phyloP scores from a whole-genome alignment of 2,329 filamentous ascomycete species.

The Ophiocordyceps camponoti-rufipedis region DNA sequence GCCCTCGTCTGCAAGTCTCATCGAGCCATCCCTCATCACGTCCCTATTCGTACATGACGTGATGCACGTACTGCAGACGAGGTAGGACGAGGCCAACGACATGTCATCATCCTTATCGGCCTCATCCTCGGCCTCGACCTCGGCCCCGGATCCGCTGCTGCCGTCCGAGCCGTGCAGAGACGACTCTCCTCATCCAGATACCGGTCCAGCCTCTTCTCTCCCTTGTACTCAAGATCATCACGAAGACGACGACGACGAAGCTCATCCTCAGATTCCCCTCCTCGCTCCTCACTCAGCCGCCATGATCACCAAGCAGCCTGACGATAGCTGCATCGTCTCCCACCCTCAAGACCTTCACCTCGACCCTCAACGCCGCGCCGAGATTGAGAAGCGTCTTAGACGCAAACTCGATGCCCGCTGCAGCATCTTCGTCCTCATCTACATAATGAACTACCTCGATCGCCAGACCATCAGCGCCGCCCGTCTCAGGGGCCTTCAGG shows the following conservation, averaged over 20 bases:
- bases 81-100: background rate
- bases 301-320: slow-evolving; percentile 1
- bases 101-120: background rate
- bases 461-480: slow-evolving; percentile 52
- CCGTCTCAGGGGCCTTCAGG: slow-evolving; percentile 43
- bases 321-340: slow-evolving; percentile 1
- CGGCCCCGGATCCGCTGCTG: background rate
- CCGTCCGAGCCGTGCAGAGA: no score
- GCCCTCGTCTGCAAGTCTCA: no score
- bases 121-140: background rate
- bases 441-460: slow-evolving; percentile 56
- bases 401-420: slow-evolving; percentile 54
- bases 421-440: slow-evolving; percentile 54
- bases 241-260: no score
- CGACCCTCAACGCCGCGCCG: slow-evolving; percentile 28
- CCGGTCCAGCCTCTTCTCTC: background rate
- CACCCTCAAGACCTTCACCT: slow-evolving; percentile 2
- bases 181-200: no score
- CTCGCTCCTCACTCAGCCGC: background rate
- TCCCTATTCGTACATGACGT: no score
- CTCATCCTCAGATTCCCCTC: background rate
- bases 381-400: slow-evolving; percentile 45
- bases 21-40: no score
- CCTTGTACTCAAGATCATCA: background rate
- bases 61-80: no score